A percentile compares a stretch with the other conserved stretches of the same genome.
Evolutionary conservation across 2,329 filamentous ascomycete species (phyloP).

Genomic region (Sclerotiophoma versabilis): DNA sequence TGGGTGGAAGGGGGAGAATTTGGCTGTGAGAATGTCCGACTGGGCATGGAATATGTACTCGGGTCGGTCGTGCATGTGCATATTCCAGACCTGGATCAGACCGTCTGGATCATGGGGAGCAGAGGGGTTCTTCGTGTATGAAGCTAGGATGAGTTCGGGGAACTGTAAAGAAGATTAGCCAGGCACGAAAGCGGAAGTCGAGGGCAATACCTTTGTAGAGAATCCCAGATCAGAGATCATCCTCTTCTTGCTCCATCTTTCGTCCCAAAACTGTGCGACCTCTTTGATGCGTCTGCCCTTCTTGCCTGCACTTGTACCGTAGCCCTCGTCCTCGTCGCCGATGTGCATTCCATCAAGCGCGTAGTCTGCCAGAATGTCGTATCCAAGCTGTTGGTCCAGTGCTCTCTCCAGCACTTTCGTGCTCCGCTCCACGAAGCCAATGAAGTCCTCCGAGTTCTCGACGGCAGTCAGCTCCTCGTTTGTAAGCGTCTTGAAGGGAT

Average conservation of each 20-base stretch:
- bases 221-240: conserved; percentile 97
- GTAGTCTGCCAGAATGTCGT: conserved; percentile 95
- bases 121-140: conserved; percentile 96
- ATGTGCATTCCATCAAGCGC: conserved; percentile 78
- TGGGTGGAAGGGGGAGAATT: conserved; percentile 98
- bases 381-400: conserved; percentile 91
- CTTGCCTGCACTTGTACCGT: conserved; percentile 72
- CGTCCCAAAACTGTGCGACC: conserved; percentile 90
- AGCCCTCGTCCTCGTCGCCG: conserved; percentile 80
- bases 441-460: conserved; percentile 89
- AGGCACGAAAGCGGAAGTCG: background rate
- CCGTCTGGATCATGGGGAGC: conserved; percentile 94
- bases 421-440: conserved; percentile 93
- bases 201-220: conserved; percentile 73
- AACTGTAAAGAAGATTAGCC: conserved; percentile 60
- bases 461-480: conserved; percentile 89
- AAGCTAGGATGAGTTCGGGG: conserved; percentile 87
- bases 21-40: conserved; percentile 92
- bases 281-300: conserved; percentile 82
- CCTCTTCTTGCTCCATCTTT: conserved; percentile 94
- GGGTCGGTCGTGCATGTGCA: conserved; percentile 90
- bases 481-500: conserved; percentile 80
- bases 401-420: conserved; percentile 97
- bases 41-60: conserved; percentile 98
- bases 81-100: conserved; percentile 95